Percentiles rank a stretch among this genome's conserved stretches.
Evolutionary conservation across 2,329 filamentous ascomycete species (phyloP).

Genomic region (Aspergillus sergii): DNA sequence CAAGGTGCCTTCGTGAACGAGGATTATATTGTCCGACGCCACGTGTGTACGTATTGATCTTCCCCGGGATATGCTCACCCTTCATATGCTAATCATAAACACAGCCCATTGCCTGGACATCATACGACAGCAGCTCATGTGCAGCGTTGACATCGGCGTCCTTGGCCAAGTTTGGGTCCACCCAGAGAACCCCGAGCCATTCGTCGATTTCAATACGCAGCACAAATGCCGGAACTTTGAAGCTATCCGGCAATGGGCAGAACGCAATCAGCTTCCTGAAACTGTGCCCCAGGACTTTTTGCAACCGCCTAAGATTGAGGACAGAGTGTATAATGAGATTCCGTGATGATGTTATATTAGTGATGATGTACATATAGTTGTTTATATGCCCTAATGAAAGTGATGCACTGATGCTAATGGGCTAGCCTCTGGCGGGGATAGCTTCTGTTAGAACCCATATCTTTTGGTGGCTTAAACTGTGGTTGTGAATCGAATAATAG

Average conservation of each 20-base stretch:
- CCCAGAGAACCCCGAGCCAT: slow-evolving; percentile 50
- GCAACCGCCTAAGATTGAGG: slow-evolving; percentile 35
- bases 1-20: slow-evolving; percentile 59
- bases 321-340: slow-evolving; percentile 26
- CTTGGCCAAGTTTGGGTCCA: slow-evolving; percentile 63
- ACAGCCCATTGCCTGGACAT: slow-evolving; percentile 63
- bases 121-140: slow-evolving; percentile 65
- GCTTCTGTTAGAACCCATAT: background rate
- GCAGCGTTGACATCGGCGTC: slow-evolving; percentile 61
- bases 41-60: slow-evolving; percentile 55
- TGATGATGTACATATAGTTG: background rate
- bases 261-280: slow-evolving; percentile 53
- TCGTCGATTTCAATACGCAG: slow-evolving; percentile 64
- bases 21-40: slow-evolving; percentile 56
- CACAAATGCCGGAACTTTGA: slow-evolving; percentile 64
- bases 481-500: accelerated
- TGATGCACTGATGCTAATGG: background rate
- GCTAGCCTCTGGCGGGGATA: background rate
- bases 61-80: no score
- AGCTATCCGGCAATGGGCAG: slow-evolving; percentile 56
- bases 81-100: background rate
- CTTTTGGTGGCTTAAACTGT: no score
- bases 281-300: slow-evolving; percentile 47
- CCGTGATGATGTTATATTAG: slow-evolving; percentile 17
- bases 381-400: slow-evolving; percentile 3